Base-by-base conservation (phyloP, 75 land plant species). In the Cryptomeria japonica region DNA sequence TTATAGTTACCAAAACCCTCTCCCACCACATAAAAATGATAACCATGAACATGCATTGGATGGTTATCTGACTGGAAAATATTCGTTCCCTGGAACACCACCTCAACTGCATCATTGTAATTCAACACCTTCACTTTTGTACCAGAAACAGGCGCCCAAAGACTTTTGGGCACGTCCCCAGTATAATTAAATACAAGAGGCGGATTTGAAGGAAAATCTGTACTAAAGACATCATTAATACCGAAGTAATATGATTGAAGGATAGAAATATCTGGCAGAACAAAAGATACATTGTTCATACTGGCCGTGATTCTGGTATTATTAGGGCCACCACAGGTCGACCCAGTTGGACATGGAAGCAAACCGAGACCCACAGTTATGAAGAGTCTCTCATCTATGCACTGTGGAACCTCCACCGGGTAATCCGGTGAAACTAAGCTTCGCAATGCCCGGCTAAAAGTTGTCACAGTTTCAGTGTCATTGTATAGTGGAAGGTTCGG, bases 11-110 rank as follows among this genome's bases (percentile, higher is more conserved):
- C 55, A 13, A 51, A 51, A 51, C 55, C 55, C 2, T 51, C 55
- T 13, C 55, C 91, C 14, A 90, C 89, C 32, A 88, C 76, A 47
- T 88, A 84, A 79, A 90, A 90, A 75, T 84, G 84, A 86, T 88
- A 86, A 51, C 91, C 91, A 90, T 90, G 91, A 39, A 90, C 64
- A 90, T 93, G 92, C 72, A 93, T 83, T 2, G 94, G 94, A 83
- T 92, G 92, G 61, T 80, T 88, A 2, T 93, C 94, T n/a, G 86
- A 1, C 55, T 51, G 55, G 55, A 51, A 51, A 13, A 51, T 51
- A 51, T 51, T 51, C 55, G 55, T 51, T 78, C 93, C 93, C 86
- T 94, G 93, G 47, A 94, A 87, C 13, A 94, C 88, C 34, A 94
- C 32, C 84, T 94, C 88, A 22, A 94, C 88, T 53, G 72, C 88